Evolutionary conservation across 768 basidiomycete genomes (phyloP).

Genomic region (Lactifluus piperatus): DNA sequence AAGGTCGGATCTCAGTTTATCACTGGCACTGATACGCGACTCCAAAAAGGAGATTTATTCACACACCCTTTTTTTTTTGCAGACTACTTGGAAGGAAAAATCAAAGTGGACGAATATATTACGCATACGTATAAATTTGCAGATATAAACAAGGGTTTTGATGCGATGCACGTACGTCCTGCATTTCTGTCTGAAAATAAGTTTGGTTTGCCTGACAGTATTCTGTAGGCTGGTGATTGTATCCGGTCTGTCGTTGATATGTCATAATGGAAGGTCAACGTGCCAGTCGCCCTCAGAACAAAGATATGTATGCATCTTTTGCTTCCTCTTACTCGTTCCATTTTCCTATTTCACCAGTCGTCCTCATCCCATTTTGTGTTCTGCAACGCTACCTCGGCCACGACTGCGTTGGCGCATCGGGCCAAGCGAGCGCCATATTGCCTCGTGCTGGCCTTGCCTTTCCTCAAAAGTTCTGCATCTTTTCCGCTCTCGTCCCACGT

Average conservation of each 20-base stretch:
- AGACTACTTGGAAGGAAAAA: conserved; percentile 76
- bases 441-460: too few species aligned
- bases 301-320: too few species aligned
- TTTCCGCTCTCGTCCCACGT: too few species aligned
- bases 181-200: background rate
- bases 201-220: background rate
- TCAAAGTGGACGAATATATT: conserved; percentile 94
- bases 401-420: too few species aligned
- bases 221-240: conserved; percentile 63
- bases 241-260: conserved; percentile 96
- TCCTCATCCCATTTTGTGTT: too few species aligned
- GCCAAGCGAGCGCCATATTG: too few species aligned
- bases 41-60: background rate
- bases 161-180: conserved; percentile 88
- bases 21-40: background rate
- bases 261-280: too few species aligned
- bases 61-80: conserved; percentile 10
- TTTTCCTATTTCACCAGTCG: too few species aligned
- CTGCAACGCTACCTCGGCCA: too few species aligned
- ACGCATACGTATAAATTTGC: conserved; percentile 72
- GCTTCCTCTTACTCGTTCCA: too few species aligned
- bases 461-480: too few species aligned
- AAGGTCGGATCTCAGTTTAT: conserved; percentile 42
- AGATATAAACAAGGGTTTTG: conserved; percentile 82
- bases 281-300: too few species aligned